phyloP scores from a whole-genome alignment of 768 basidiomycete genomes.

The Russula dissimulans region DNA sequence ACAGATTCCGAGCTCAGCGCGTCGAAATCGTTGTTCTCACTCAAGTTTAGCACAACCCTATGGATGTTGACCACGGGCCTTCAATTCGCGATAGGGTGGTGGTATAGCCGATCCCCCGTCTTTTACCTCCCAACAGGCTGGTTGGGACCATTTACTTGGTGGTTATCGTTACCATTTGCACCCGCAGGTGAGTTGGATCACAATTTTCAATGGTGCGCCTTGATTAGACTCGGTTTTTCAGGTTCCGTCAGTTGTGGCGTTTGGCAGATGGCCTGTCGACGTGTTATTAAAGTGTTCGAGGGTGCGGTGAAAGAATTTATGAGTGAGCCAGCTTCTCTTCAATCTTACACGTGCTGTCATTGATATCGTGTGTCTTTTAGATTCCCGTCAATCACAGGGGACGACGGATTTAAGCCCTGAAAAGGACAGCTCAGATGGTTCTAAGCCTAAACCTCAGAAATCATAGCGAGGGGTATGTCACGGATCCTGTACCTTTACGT shows the following conservation, averaged over 20 bases:
- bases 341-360: background rate
- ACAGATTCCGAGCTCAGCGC: constrained; percentile 69
- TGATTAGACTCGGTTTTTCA: constrained; percentile 24
- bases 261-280: constrained; percentile 92
- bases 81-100: constrained; percentile 82
- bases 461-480: background rate
- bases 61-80: constrained; percentile 85
- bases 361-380: background rate
- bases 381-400: background rate
- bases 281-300: constrained; percentile 74
- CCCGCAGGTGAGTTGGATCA: constrained; percentile 54
- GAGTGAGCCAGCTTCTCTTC: constrained; percentile 1
- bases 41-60: constrained; percentile 62
- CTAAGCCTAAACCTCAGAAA: background rate
- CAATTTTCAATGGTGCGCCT: background rate
- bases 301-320: constrained; percentile 24
- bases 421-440: background rate
- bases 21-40: constrained; percentile 66
- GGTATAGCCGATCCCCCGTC: constrained; percentile 82
- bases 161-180: constrained; percentile 83
- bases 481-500: background rate
- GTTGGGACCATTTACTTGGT: constrained; percentile 86
- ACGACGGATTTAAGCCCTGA: background rate
- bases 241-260: constrained; percentile 89
- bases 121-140: constrained; percentile 89